A percentile compares a stretch with the other conserved stretches of the same genome.
phyloP scores from a whole-genome alignment of 441 rosid species.

The Theobroma grandiflorum region DNA sequence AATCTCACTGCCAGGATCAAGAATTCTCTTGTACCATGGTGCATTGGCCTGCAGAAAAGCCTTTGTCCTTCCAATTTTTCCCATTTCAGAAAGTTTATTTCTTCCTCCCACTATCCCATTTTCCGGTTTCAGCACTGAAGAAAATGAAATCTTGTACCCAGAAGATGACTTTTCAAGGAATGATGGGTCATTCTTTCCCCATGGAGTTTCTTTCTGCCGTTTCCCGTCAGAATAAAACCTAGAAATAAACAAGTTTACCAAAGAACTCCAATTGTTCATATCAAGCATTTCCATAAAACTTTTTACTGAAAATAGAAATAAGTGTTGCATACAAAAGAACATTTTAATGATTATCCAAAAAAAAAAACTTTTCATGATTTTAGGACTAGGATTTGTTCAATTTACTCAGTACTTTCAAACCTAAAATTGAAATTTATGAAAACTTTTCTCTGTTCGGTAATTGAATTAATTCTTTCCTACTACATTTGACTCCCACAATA shows the following conservation, averaged over 20 bases:
- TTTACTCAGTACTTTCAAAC: not conserved
- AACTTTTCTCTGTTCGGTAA: not conserved
- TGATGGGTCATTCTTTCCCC: constrained; percentile 59
- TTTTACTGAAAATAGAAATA: not conserved
- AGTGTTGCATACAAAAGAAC: not conserved
- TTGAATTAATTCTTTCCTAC: not conserved
- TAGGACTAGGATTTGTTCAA: not conserved
- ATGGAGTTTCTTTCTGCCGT: constrained; percentile 44
- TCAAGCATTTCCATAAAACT: not conserved
- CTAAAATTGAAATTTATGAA: not conserved
- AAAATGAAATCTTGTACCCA: constrained; percentile 50
- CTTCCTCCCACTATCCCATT: constrained; percentile 54
- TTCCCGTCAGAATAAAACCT: constrained; percentile 82
- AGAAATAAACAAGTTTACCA: constrained; percentile 31
- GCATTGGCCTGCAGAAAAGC: constrained; percentile 46
- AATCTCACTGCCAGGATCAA: constrained; percentile 88
- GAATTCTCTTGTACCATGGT: constrained; percentile 74
- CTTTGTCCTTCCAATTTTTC: constrained; percentile 53
- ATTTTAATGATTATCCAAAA: not conserved
- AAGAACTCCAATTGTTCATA: constrained; percentile 9
- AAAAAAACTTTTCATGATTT: not conserved
- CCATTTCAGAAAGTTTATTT: constrained; percentile 50
- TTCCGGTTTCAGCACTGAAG: constrained; percentile 60
- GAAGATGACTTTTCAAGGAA: constrained; percentile 55
- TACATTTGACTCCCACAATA: not conserved